Conservation (phyloP, 2,329 filamentous ascomycete species). For the Albifimbria verrucaria region DNA sequence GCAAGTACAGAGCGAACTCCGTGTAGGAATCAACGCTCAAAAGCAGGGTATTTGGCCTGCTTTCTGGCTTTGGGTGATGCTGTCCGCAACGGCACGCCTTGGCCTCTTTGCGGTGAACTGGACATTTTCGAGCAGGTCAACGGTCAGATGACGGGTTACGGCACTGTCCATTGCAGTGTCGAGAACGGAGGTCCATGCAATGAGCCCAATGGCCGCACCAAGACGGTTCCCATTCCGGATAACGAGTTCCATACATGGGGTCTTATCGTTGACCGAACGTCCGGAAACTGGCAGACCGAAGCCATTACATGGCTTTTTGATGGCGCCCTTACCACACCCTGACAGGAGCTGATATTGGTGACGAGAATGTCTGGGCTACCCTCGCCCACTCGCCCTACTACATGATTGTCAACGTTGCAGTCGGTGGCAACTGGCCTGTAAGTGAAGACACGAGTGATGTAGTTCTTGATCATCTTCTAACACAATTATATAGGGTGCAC, state of each 20-base stretch:
- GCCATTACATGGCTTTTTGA: conserved; percentile 48
- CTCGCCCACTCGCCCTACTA: conserved; percentile 40
- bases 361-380: conserved; percentile 39
- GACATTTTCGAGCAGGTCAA: conserved; percentile 50
- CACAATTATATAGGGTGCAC: conserved; percentile 24
- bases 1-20: conserved; percentile 40
- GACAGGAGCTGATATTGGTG: conserved; percentile 36
- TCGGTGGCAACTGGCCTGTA: conserved; percentile 42
- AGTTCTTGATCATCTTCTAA: background rate
- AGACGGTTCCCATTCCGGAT: conserved; percentile 35
- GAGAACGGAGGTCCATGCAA: conserved; percentile 44
- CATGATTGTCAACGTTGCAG: conserved; percentile 46
- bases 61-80: conserved; percentile 50
- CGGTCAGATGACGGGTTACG: conserved; percentile 40
- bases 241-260: conserved; percentile 47
- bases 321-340: conserved; percentile 40
- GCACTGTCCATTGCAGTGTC: conserved; percentile 45
- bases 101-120: conserved; percentile 49
- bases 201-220: conserved; percentile 39
- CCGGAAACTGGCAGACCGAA: conserved; percentile 41
- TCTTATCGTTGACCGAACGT: conserved; percentile 42
- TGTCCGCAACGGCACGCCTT: conserved; percentile 40
- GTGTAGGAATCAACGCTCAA: conserved; percentile 36
- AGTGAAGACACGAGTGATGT: conserved; percentile 9
- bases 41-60: conserved; percentile 52